Conservation (phyloP, 257 asterid genomes). For the Parsonsia alboflavescens region DNA sequence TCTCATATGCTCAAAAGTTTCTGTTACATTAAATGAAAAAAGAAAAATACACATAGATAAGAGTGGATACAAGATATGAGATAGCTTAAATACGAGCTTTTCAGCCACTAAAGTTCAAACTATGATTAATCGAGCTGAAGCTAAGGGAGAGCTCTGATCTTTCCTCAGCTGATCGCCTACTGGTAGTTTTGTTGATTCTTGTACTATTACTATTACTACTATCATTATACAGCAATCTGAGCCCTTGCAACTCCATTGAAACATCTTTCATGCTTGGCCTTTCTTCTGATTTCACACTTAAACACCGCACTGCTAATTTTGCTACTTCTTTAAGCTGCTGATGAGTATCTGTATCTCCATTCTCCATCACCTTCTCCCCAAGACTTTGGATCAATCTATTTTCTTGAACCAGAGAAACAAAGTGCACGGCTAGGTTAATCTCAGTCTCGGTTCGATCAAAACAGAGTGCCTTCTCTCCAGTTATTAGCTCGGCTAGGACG, state of each 20-base stretch:
- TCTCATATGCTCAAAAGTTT: too few species aligned
- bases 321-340: not conserved
- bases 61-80: too few species aligned
- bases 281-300: not conserved
- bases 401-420: not conserved
- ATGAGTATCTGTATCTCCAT: not conserved
- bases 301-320: not conserved
- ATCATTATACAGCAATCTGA: not conserved
- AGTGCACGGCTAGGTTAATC: not conserved
- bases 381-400: not conserved
- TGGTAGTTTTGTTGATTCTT: not conserved
- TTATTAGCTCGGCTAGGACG: not conserved
- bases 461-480: not conserved
- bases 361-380: not conserved
- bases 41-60: too few species aligned
- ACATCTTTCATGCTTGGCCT: constrained; percentile 1
- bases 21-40: too few species aligned
- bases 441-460: not conserved
- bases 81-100: not conserved
- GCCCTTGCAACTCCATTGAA: not conserved
- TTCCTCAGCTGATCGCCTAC: not conserved
- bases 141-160: not conserved
- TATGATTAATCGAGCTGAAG: not conserved
- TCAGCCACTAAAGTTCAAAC: not conserved
- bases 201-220: not conserved